These are phyloP conservation scores for Naganishia kalamii DNA, from an alignment of 768 basidiomycete species.

Conservation along the genomic window DNA sequence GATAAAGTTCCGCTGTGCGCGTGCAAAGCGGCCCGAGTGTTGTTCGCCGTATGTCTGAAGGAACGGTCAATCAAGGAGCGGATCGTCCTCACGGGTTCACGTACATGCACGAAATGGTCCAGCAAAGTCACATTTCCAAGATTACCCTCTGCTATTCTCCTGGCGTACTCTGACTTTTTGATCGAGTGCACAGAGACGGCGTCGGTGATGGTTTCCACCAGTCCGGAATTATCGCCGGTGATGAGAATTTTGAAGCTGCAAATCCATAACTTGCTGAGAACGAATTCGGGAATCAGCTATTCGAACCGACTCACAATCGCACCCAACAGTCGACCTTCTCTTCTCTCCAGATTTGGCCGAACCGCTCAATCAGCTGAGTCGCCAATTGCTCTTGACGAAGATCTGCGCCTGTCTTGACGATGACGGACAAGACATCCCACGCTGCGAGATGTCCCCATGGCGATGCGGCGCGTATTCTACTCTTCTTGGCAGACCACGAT, in stretches of 20 bases:
- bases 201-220: conserved; percentile 97
- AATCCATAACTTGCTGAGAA: too few relatives aligned
- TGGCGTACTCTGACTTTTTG: conserved; percentile 96
- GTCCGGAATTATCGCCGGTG: conserved; percentile 82
- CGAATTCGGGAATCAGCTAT: background rate
- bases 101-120: conserved; percentile 82
- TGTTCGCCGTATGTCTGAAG: conserved; percentile 83
- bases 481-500: conserved; percentile 90
- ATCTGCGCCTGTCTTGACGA: conserved; percentile 97
- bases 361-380: conserved; percentile 85
- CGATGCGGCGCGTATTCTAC: conserved; percentile 82
- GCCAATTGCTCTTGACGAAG: conserved; percentile 95
- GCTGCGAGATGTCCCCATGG: conserved; percentile 91
- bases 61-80: background rate
- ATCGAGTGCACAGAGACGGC: conserved; percentile 98
- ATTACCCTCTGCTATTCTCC: conserved; percentile 69
- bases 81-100: background rate
- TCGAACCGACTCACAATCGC: conserved; percentile 57
- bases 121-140: conserved; percentile 80
- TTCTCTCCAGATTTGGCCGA: conserved; percentile 89
- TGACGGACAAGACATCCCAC: conserved; percentile 75
- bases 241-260: conserved; percentile 89
- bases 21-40: conserved; percentile 73
- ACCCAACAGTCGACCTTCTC: conserved; percentile 90
- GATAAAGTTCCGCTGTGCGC: conserved; percentile 90